Conservation (phyloP, 768 basidiomycete genomes). For the Tricholoma saponaceum region DNA sequence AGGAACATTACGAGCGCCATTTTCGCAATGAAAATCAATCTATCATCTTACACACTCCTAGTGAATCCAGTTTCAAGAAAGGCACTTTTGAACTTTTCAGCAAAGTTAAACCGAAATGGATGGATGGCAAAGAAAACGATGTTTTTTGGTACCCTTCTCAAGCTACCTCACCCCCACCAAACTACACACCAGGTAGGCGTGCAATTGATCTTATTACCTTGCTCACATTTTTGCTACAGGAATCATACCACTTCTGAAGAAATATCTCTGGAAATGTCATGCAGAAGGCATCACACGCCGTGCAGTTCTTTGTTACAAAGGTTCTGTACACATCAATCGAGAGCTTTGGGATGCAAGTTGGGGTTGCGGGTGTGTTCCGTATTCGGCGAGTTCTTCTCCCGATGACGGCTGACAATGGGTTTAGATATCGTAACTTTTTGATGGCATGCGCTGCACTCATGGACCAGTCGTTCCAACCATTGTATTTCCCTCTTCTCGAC, state of each 20-base stretch:
- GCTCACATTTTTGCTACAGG: slow-evolving; percentile 32
- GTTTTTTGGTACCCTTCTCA: slow-evolving; percentile 62
- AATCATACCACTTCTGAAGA: slow-evolving; percentile 59
- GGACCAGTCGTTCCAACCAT: slow-evolving; percentile 55
- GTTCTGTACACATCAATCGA: slow-evolving; percentile 52
- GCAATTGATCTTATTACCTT: neutral
- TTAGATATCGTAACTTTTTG: slow-evolving; percentile 78
- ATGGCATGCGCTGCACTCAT: slow-evolving; percentile 75
- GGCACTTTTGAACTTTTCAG: neutral
- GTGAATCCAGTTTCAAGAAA: neutral
- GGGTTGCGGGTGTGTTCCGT: slow-evolving; percentile 60
- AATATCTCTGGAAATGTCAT: slow-evolving; percentile 49
- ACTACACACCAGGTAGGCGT: slow-evolving; percentile 58
- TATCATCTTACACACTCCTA: neutral
- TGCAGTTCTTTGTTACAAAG: slow-evolving; percentile 63
- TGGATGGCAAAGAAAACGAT: slow-evolving; percentile 29
- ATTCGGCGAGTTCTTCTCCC: neutral
- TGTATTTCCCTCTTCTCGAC: slow-evolving; percentile 61
- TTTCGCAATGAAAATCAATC: slow-evolving; percentile 17
- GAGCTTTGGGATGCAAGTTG: slow-evolving; percentile 62
- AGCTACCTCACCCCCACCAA: slow-evolving; percentile 37
- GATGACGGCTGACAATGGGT: neutral
- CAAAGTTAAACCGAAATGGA: neutral
- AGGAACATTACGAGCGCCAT: slow-evolving; percentile 57
- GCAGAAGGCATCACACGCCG: slow-evolving; percentile 43